phyloP scores from a whole-genome alignment of 768 basidiomycete species.

The Kwoniella dendrophila region DNA sequence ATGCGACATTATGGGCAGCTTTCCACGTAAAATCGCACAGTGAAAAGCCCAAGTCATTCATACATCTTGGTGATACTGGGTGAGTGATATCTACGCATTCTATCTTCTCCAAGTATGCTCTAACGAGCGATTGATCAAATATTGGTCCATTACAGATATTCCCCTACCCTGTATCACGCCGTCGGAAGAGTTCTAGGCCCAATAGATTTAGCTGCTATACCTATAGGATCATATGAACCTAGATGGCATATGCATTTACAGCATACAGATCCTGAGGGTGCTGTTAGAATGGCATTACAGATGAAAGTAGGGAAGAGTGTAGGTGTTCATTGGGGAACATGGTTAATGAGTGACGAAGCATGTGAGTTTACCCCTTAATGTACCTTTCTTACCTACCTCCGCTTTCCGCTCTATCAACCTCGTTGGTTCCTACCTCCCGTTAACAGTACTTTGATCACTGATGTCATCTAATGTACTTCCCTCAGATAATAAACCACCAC shows the following conservation, averaged over 20 bases:
- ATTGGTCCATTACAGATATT: conserved; percentile 34
- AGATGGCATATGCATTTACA: conserved; percentile 52
- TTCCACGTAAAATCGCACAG: conserved; percentile 47
- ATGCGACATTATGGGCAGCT: conserved; percentile 53
- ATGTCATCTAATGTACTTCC: not conserved
- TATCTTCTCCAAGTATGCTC: not conserved
- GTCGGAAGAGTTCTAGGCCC: conserved; percentile 50
- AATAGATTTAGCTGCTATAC: conserved; percentile 52
- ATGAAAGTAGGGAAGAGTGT: conserved; percentile 44
- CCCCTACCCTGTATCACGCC: conserved; percentile 47
- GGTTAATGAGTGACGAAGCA: conserved; percentile 49
- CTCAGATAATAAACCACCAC: conserved; percentile 46
- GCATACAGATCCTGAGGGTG: conserved; percentile 53
- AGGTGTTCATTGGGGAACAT: conserved; percentile 55
- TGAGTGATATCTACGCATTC: conserved; percentile 15
- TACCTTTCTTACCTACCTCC: too few relatives aligned
- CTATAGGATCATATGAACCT: conserved; percentile 55
- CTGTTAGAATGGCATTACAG: conserved; percentile 48
- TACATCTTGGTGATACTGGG: conserved; percentile 55
- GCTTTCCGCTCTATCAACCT: too few relatives aligned
- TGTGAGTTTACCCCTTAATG: conserved; percentile 30
- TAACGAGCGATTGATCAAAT: not conserved
- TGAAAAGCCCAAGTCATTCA: conserved; percentile 36
- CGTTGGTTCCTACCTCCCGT: too few relatives aligned
- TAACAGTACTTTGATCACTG: not conserved